Percentiles rank a stretch among this genome's conserved stretches.
These are phyloP conservation scores for Pogostemon cablin DNA, from an alignment of 257 asterid species.

Conservation along the genomic window DNA sequence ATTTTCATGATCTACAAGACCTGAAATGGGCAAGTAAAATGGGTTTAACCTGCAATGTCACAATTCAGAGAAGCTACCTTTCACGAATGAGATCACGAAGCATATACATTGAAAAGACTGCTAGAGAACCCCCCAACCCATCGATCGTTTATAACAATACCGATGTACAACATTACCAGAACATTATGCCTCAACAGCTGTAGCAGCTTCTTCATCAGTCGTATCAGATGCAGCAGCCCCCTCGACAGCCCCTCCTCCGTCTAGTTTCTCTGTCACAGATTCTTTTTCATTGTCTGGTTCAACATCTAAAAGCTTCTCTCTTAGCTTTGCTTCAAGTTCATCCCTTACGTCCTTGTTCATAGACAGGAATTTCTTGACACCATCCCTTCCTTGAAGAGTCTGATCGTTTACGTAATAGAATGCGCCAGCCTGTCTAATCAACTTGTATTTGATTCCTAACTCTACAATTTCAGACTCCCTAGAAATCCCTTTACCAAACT, in stretches of 20 bases:
- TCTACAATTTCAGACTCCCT: conserved; percentile 77
- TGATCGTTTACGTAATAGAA: conserved; percentile 43
- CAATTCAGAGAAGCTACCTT: conserved; percentile 22
- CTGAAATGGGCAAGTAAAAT: conserved; percentile 20
- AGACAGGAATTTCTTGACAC: conserved; percentile 55
- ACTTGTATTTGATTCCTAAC: conserved; percentile 72
- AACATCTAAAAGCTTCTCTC: conserved; percentile 58
- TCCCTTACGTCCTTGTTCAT: conserved; percentile 48
- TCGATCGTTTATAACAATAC: background rate
- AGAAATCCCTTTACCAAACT: conserved; percentile 84
- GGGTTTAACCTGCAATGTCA: conserved; percentile 24
- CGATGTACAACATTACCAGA: conserved; percentile 8
- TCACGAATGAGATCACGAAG: background rate
- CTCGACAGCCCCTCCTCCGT: conserved; percentile 47
- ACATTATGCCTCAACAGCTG: conserved; percentile 65
- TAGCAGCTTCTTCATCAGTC: conserved; percentile 59
- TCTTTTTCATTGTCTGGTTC: conserved; percentile 43
- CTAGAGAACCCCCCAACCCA: background rate
- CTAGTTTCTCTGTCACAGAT: conserved; percentile 31
- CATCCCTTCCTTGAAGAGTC: conserved; percentile 65
- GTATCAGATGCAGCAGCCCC: conserved; percentile 53
- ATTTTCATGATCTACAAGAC: conserved; percentile 34
- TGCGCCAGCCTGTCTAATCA: conserved; percentile 50
- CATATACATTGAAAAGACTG: conserved; percentile 23
- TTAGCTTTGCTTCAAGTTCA: conserved; percentile 62